These are phyloP conservation scores for Metschnikowia continentalis DNA, from an alignment of 805 yeast genomes.

Conservation along the genomic window DNA sequence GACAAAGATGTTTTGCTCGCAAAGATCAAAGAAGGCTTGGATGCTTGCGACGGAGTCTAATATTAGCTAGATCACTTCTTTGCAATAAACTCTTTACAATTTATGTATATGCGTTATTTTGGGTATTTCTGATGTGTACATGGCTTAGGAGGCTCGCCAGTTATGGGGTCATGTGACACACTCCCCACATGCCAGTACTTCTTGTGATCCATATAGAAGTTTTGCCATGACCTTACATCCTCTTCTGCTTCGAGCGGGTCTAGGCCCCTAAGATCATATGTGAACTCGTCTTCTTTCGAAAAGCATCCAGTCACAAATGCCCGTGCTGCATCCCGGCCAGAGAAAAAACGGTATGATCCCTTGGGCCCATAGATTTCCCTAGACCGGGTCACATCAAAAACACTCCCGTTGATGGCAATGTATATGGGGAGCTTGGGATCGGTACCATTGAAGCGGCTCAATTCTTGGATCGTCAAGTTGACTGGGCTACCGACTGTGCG, in stretches of 20 bases:
- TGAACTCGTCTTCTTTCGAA: constrained; percentile 47
- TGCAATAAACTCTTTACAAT: background rate
- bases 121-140: constrained; percentile 31
- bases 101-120: background rate
- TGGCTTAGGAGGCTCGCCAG: constrained; percentile 49
- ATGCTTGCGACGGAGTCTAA: constrained; percentile 4
- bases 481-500: constrained; percentile 15
- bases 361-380: constrained; percentile 53
- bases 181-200: constrained; percentile 63
- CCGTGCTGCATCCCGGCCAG: constrained; percentile 66
- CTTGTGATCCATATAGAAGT: constrained; percentile 40
- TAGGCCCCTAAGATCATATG: constrained; percentile 64
- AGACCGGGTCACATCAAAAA: constrained; percentile 58
- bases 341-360: constrained; percentile 52
- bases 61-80: background rate
- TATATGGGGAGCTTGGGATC: constrained; percentile 49
- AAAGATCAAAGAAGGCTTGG: constrained; percentile 15
- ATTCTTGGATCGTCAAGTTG: constrained; percentile 41
- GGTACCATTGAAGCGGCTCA: constrained; percentile 50
- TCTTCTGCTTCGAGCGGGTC: constrained; percentile 36
- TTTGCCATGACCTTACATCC: constrained; percentile 50
- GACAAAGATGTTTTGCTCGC: constrained; percentile 50
- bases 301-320: constrained; percentile 73
- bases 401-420: constrained; percentile 55
- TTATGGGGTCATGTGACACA: constrained; percentile 42